Evolutionary conservation across 2,329 filamentous ascomycete genomes (phyloP).

Genomic region (Sordariomycetes sp.): DNA sequence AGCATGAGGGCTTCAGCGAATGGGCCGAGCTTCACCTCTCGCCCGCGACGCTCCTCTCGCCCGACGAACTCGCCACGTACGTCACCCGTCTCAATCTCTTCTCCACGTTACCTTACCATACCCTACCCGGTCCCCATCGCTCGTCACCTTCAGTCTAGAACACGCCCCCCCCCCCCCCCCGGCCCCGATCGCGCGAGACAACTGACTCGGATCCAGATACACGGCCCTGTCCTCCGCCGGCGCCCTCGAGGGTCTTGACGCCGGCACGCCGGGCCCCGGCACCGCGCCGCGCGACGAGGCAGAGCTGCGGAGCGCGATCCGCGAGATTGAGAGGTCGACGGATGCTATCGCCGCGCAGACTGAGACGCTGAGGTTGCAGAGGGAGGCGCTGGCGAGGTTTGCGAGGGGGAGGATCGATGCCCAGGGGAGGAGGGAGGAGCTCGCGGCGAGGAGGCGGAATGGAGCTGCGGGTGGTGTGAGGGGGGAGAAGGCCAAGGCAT

Average conservation of each 20-base stretch:
- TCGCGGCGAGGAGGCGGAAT: conserved; percentile 20
- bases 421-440: conserved; percentile 17
- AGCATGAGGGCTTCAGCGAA: conserved; percentile 17
- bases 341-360: conserved; percentile 50
- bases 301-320: conserved; percentile 47
- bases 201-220: conserved; percentile 25
- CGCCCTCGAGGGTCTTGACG: conserved; percentile 27
- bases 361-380: conserved; percentile 46
- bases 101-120: background rate
- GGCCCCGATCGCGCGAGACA: background rate
- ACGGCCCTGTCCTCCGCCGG: conserved; percentile 32
- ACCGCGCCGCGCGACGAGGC: conserved; percentile 41
- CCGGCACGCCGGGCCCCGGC: conserved; percentile 26
- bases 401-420: conserved; percentile 28
- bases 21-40: conserved; percentile 37
- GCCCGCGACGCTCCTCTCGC: conserved; percentile 36
- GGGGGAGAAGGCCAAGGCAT: conserved; percentile 16
- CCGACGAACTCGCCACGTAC: conserved; percentile 40
- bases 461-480: conserved; percentile 13
- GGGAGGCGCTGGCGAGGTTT: conserved; percentile 42
- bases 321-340: conserved; percentile 51
- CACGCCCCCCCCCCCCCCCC: background rate
- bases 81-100: conserved; percentile 7
- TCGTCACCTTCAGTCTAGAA: background rate
- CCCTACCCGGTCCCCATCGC: background rate